Evolutionary conservation across 2,329 filamentous ascomycete genomes (phyloP), one percentile per base, ranked within the genome.

Genomic region (Seiridium unicorne): DNA sequence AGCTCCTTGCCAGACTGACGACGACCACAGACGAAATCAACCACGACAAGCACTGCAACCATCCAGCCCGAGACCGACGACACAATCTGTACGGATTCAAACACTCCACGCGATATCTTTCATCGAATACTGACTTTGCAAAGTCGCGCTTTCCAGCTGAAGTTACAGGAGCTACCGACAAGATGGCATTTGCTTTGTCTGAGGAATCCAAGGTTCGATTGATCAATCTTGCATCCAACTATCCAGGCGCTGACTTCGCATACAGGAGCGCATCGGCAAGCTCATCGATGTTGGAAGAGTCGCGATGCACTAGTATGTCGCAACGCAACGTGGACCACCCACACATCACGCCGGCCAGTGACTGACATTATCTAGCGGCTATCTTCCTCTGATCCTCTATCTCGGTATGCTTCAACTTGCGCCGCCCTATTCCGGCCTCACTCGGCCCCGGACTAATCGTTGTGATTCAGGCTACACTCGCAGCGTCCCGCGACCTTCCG

Each of bases 381-480:
- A 98, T 79, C 87, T 99, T 61, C 95, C 95, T 70, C 79, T 99
- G 77, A 96, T 99, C 75, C 85, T 99, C 77, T 99, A 98, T 78
- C 89, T 99, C 70, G 95, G 92, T 95, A 88, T 71, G 79, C 61
- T 36, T 26, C 18, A 9, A 6, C 13, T 26, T 5, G 26, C 32
- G 26, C 47, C 32, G 7, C 47, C 9, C 47, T 57, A 63, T 57
- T 47, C 31, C 8, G 32, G 4, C 32, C 18, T 26, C 36, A 6
- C 35, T 5, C n/a, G 26, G 11, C 38, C 10, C 31, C 10, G 11
- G 26, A 44, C 38, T 42, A 26, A 55, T 26, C 4, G 11, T 49
- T 11, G 26, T 8, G 26, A 36, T 13, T 10, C 71, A 95, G 91
- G 94, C 69, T 98, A 97, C 82, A 96, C 94, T 59, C 90, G 91